Conservation (phyloP, 2,329 filamentous ascomycete genomes). For the Monilinia aucupariae region DNA sequence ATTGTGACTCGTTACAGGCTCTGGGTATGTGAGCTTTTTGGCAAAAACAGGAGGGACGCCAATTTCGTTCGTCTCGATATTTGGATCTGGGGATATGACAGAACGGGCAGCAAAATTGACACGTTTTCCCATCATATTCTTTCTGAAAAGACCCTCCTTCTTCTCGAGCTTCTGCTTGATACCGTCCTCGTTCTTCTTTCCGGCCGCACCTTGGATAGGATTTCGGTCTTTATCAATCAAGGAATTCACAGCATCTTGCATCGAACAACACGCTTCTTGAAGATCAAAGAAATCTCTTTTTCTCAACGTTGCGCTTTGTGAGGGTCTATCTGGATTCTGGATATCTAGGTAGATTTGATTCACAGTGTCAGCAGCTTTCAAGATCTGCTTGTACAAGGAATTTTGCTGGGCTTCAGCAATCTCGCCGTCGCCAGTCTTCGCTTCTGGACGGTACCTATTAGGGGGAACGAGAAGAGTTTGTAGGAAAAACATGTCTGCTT, state of each 20-base stretch:
- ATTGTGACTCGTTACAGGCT: conserved; percentile 96
- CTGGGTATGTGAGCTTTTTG: conserved; percentile 90
- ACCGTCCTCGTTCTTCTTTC: conserved; percentile 76
- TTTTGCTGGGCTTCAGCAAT: conserved; percentile 89
- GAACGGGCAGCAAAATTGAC: conserved; percentile 96
- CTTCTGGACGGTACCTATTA: conserved; percentile 85
- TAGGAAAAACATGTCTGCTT: conserved; percentile 90
- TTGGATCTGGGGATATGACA: conserved; percentile 97
- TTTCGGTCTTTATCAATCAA: conserved; percentile 87
- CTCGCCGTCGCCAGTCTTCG: conserved; percentile 70
- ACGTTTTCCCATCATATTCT: conserved; percentile 98
- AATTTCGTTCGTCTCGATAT: conserved; percentile 98
- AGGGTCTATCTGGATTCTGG: conserved; percentile 23
- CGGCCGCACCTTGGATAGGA: conserved; percentile 71
- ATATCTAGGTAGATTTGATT: conserved; percentile 70
- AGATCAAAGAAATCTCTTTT: conserved; percentile 67
- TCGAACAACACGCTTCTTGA: conserved; percentile 71
- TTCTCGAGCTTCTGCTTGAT: conserved; percentile 98
- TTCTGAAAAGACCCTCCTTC: conserved; percentile 95
- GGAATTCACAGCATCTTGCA: conserved; percentile 90
- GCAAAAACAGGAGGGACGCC: conserved; percentile 98
- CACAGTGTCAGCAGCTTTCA: conserved; percentile 69
- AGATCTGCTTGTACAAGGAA: conserved; percentile 75
- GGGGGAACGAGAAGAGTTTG: conserved; percentile 82
- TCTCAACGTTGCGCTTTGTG: conserved; percentile 34